phyloP scores from a whole-genome alignment of 257 asterid species.

The Solanum bulbocastanum region DNA sequence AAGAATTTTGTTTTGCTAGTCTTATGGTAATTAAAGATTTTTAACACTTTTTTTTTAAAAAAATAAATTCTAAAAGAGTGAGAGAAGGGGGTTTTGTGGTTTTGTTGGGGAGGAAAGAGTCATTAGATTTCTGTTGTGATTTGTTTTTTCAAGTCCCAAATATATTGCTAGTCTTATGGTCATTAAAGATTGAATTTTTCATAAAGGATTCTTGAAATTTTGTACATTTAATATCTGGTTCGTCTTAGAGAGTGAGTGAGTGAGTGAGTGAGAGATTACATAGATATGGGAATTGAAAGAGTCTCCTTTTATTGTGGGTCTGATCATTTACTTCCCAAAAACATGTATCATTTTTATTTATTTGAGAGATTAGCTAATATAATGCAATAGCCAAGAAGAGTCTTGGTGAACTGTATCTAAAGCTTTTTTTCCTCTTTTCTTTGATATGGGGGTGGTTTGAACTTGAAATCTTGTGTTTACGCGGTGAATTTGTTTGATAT shows the following conservation, averaged over 20 bases:
- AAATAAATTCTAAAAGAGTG: background rate
- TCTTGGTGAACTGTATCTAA: background rate
- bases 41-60: background rate
- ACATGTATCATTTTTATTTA: background rate
- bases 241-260: background rate
- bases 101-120: background rate
- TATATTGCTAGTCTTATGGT: conserved; percentile 1
- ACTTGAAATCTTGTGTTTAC: background rate
- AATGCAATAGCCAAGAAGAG: background rate
- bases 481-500: background rate
- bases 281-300: conserved; percentile 12
- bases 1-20: background rate
- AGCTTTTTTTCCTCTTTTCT: background rate
- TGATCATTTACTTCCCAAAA: conserved; percentile 3
- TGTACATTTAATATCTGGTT: background rate
- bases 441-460: conserved; percentile 1
- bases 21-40: background rate
- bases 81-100: background rate
- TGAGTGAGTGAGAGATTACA: background rate
- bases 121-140: conserved; percentile 3
- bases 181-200: background rate
- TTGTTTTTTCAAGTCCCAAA: background rate
- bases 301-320: conserved; percentile 9
- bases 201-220: background rate
- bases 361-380: background rate